Percentiles rank a stretch among this genome's conserved stretches.
These are phyloP conservation scores for Sporodiniella umbellata DNA, from an alignment of 371 early-diverging fungal species.

Conservation along the genomic window DNA sequence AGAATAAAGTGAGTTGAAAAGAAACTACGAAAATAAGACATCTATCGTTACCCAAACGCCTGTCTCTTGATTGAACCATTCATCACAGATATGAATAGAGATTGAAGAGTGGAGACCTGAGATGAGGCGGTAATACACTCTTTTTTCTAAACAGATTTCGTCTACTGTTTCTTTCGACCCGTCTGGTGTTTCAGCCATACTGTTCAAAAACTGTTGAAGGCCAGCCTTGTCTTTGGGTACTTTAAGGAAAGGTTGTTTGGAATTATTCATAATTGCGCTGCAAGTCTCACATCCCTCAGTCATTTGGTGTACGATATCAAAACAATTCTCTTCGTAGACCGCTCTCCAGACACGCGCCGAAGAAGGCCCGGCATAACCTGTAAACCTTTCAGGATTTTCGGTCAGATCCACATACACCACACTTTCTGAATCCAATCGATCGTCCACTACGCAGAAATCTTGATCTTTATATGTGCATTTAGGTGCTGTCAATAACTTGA, in stretches of 20 bases:
- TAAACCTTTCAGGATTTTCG: constrained; percentile 94
- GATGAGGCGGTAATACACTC: constrained; percentile 88
- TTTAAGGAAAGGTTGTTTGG: constrained; percentile 27
- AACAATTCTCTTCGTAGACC: constrained; percentile 96
- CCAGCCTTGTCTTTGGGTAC: constrained; percentile 30
- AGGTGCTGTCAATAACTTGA: not conserved
- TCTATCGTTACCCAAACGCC: constrained; percentile 80
- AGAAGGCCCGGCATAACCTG: constrained; percentile 91
- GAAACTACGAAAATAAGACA: too few relatives aligned
- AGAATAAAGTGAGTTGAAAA: too few relatives aligned
- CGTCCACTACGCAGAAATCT: constrained; percentile 90
- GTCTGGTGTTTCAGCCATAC: constrained; percentile 52
- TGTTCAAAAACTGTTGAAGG: constrained; percentile 39
- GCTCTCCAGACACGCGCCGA: constrained; percentile 90
- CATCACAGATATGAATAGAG: constrained; percentile 95
- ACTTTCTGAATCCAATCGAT: constrained; percentile 56
- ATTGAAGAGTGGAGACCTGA: constrained; percentile 96
- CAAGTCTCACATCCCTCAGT: constrained; percentile 50
- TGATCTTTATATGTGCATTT: constrained; percentile 68
- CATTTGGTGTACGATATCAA: constrained; percentile 70
- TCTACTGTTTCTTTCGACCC: constrained; percentile 21
- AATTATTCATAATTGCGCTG: constrained; percentile 21
- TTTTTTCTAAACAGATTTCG: constrained; percentile 83
- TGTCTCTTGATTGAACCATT: constrained; percentile 82
- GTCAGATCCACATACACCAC: constrained; percentile 86